Conservation (phyloP, 805 yeast genomes). For the Pichia occidentalis region DNA sequence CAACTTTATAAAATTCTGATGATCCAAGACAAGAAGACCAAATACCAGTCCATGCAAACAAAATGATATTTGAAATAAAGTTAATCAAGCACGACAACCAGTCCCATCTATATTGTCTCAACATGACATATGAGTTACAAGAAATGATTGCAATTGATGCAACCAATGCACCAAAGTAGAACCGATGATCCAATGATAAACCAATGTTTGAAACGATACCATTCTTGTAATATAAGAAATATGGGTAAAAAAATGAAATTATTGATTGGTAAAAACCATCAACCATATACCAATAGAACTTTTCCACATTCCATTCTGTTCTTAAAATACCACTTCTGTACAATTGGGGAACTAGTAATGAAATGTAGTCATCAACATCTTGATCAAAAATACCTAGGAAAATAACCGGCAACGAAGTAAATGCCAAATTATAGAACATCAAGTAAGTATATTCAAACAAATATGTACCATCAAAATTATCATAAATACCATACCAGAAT, state of each 20-base stretch:
- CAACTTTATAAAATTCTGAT: slow-evolving; percentile 62
- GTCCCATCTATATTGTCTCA: slow-evolving; percentile 78
- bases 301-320: slow-evolving; percentile 60
- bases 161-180: slow-evolving; percentile 61
- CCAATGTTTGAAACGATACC: slow-evolving; percentile 39
- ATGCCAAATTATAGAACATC: slow-evolving; percentile 78
- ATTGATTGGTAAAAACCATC: slow-evolving; percentile 76
- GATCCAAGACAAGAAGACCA: slow-evolving; percentile 55
- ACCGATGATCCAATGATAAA: slow-evolving; percentile 61
- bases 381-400: slow-evolving; percentile 76
- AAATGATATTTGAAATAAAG: slow-evolving; percentile 49
- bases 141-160: slow-evolving; percentile 61
- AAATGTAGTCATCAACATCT: slow-evolving; percentile 65
- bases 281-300: slow-evolving; percentile 66
- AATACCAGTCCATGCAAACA: slow-evolving; percentile 74
- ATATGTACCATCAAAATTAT: slow-evolving; percentile 73
- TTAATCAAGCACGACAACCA: slow-evolving; percentile 58
- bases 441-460: slow-evolving; percentile 71
- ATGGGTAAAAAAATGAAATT: slow-evolving; percentile 70
- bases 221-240: slow-evolving; percentile 40
- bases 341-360: slow-evolving; percentile 66
- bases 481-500: slow-evolving; percentile 75
- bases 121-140: slow-evolving; percentile 57
- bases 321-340: slow-evolving; percentile 69
- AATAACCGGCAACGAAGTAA: slow-evolving; percentile 75